These are phyloP conservation scores for Amesomyces nigricolor DNA, from an alignment of 2,329 filamentous ascomycete species.

Conservation along the genomic window DNA sequence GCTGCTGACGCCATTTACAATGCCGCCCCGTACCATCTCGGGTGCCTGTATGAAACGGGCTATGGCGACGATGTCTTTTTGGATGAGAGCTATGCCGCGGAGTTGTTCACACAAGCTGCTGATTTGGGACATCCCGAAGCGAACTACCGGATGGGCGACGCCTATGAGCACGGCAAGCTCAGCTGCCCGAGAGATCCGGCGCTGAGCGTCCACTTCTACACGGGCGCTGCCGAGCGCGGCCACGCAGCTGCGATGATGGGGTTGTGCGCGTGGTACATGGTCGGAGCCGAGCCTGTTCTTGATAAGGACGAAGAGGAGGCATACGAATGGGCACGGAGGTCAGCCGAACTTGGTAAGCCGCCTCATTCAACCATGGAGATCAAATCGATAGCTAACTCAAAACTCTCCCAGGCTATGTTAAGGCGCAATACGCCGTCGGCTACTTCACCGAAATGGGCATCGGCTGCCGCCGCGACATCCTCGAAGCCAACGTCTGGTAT, in stretches of 20 bases:
- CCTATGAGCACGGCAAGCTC: conserved; percentile 88
- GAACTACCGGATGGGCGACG: conserved; percentile 84
- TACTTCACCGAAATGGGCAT: conserved; percentile 99
- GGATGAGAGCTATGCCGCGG: conserved; percentile 83
- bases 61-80: conserved; percentile 91
- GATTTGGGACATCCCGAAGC: conserved; percentile 86
- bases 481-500: conserved; percentile 98
- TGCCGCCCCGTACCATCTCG: conserved; percentile 84
- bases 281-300: conserved; percentile 84
- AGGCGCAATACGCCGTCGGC: conserved; percentile 88
- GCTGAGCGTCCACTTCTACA: conserved; percentile 96
- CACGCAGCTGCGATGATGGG: conserved; percentile 95
- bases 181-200: conserved; percentile 86
- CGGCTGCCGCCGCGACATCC: conserved; percentile 85
- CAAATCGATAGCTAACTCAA: neutral
- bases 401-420: conserved; percentile 49
- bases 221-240: conserved; percentile 76
- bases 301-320: conserved; percentile 95
- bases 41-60: conserved; percentile 82
- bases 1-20: conserved; percentile 90
- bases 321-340: conserved; percentile 88
- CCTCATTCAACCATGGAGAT: no score
- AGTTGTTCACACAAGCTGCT: conserved; percentile 89
- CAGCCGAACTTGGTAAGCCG: conserved; percentile 81
- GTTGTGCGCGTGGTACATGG: conserved; percentile 96